These are phyloP conservation scores for Hericium coralloides DNA, from an alignment of 768 basidiomycete species.

Conservation along the genomic window DNA sequence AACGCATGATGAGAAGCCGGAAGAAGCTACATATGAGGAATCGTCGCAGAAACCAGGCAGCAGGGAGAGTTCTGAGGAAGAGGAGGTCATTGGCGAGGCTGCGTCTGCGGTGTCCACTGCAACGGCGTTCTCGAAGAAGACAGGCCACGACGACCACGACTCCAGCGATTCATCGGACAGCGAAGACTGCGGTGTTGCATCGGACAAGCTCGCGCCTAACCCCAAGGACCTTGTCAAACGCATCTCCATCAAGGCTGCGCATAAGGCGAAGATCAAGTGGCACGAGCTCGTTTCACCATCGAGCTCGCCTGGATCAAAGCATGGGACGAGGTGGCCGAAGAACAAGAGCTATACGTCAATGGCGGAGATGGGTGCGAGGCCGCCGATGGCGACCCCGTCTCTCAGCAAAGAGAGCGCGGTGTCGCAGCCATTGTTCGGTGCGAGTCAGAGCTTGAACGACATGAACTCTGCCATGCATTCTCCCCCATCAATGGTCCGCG, in stretches of 20 bases:
- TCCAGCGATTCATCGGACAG: conserved; percentile 10
- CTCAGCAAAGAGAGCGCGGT: neutral
- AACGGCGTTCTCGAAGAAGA: conserved; percentile 28
- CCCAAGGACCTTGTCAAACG: conserved; percentile 9
- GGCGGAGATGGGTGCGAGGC: neutral
- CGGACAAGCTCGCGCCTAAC: neutral
- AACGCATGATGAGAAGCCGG: conserved; percentile 4
- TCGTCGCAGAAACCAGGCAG: conserved; percentile 16
- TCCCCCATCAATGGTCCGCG: neutral
- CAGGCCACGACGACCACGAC: conserved; percentile 8
- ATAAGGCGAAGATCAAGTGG: conserved; percentile 13
- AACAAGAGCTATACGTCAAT: neutral
- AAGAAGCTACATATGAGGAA: conserved; percentile 25
- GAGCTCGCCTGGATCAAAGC: neutral
- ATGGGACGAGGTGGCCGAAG: neutral
- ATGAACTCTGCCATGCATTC: neutral
- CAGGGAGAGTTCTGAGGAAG: conserved; percentile 25
- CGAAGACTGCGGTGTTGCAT: conserved; percentile 6
- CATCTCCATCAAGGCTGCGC: conserved; percentile 13
- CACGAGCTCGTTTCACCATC: conserved; percentile 5
- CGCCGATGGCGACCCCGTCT: neutral
- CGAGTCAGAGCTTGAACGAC: neutral
- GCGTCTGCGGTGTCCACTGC: conserved; percentile 47
- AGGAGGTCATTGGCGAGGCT: conserved; percentile 32
- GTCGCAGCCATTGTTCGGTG: neutral